Conservation (phyloP, 169 alveolate genomes). For the Miamiensis avidus region DNA sequence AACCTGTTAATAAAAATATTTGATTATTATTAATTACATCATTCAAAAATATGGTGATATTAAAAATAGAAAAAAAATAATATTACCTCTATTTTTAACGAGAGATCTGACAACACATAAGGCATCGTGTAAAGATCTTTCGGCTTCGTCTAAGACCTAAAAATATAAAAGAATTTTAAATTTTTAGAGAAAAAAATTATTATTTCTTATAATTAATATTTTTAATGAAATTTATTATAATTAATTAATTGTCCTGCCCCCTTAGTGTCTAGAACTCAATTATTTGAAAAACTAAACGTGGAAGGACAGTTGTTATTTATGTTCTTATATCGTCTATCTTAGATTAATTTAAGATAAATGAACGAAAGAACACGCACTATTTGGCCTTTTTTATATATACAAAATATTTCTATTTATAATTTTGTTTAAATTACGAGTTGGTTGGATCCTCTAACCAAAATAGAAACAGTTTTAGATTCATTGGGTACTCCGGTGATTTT, state of each 20-base stretch:
- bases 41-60: too few species aligned
- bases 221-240: too few species aligned
- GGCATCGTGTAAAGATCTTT: conserved; percentile 99
- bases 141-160: conserved; percentile 97
- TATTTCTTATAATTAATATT: too few species aligned
- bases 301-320: too few species aligned
- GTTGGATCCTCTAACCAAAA: conserved; percentile 97
- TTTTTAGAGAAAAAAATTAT: not conserved
- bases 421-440: conserved; percentile 48
- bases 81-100: conserved; percentile 89
- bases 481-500: conserved; percentile 96
- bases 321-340: not conserved
- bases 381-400: too few species aligned
- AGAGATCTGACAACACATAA: conserved; percentile 98
- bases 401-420: too few species aligned
- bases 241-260: too few species aligned
- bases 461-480: conserved; percentile 93
- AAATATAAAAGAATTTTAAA: not conserved
- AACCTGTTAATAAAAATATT: too few species aligned
- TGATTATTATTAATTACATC: too few species aligned
- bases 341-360: not conserved
- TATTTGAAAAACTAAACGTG: too few species aligned
- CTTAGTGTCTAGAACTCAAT: too few species aligned
- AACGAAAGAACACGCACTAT: not conserved
- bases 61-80: too few species aligned